Base-by-base conservation (phyloP, 163 green algal species). In the Chlamydomonas reinhardtii region DNA sequence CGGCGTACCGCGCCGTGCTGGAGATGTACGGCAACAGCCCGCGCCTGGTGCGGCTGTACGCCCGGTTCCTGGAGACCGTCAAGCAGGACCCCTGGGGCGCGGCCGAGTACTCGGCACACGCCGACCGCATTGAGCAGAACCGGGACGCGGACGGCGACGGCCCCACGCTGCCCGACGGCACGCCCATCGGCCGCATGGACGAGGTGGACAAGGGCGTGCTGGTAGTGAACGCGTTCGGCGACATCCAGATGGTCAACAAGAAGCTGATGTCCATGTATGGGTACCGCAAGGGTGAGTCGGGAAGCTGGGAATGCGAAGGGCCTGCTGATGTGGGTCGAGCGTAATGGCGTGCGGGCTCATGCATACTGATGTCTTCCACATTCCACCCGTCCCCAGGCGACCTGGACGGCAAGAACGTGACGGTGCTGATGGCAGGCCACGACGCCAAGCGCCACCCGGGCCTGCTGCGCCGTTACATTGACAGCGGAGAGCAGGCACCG, bases 341-440 rank as follows among this genome's bases (percentile, higher is more conserved):
- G n/a, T n/a, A n/a, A n/a, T n/a, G n/a, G n/a, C n/a, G n/a, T n/a
- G n/a, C n/a, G n/a, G n/a, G n/a, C n/a, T n/a, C n/a, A n/a, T n/a
- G n/a, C n/a, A n/a, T n/a, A n/a, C n/a, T 34, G 20, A 73, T 9
- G 31, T 8, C 68, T 8, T 48, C 71, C 35, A 2, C 43, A 11
- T 27, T 27, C 59, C 12, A 14, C 64, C 29, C 29, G 8, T 22
- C 68, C 56, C 37, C 78, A 85, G 82, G 73, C 61, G 92, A 94
- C 56, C 69, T 94, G 29, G 86, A 91, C 54, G 90, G 90, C 77
- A 94, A 94, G 82, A 94, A 94, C 52, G 74, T 94, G 20, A 91
- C 43, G 54, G 35, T 91, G 64, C 73, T 94, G 16, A 94, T 94
- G 90, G 90, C 92, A 0, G 77, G 86, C 9, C 78, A 85, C 78